Evolutionary conservation across 73 alveolate species (phyloP).

Genomic region (Tetrahymena thermophila): DNA sequence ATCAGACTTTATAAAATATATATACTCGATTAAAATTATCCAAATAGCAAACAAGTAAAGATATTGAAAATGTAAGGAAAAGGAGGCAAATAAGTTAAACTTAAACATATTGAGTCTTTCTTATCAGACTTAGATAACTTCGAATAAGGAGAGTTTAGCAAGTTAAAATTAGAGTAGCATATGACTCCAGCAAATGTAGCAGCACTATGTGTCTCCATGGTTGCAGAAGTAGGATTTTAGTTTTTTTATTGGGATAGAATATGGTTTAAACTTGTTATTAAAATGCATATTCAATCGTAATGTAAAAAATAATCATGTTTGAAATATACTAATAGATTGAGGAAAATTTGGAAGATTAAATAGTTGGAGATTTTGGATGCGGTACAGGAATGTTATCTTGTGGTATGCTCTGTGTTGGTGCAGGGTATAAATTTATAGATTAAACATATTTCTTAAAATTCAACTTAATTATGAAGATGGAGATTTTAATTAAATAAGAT

Average conservation of each 20-base stretch:
- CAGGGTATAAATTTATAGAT: not conserved
- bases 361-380: slow-evolving; percentile 40
- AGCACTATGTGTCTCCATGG: not conserved
- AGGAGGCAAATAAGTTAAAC: not conserved
- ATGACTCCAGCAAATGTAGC: slow-evolving; percentile 42
- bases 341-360: slow-evolving; percentile 11
- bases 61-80: not conserved
- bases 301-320: not conserved
- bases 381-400: slow-evolving; percentile 47
- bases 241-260: too few species aligned
- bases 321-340: not conserved
- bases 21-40: not conserved
- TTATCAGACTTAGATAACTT: not conserved
- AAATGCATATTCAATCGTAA: too few species aligned
- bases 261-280: not conserved
- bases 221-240: not conserved
- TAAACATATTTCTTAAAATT: not conserved
- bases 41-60: not conserved
- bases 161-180: slow-evolving; percentile 27
- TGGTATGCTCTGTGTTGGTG: slow-evolving; percentile 29
- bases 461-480: too few species aligned
- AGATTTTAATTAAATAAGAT: too few species aligned
- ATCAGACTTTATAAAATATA: not conserved
- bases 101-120: not conserved
- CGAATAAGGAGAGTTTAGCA: not conserved